A percentile compares a stretch with the other conserved stretches of the same genome.
Conservation (phyloP, 2,329 filamentous ascomycete species). For the Xylaria sp. region DNA sequence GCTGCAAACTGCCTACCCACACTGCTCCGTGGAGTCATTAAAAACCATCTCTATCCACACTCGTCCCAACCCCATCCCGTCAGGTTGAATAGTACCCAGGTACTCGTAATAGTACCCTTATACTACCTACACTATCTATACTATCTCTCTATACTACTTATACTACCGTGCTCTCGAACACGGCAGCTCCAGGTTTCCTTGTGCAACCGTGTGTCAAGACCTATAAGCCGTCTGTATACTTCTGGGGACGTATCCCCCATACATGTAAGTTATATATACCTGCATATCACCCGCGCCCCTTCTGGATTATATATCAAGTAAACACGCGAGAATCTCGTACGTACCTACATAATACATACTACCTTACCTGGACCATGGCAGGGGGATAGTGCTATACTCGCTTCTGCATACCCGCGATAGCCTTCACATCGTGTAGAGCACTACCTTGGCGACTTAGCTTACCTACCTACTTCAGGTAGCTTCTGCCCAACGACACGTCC, state of each 20-base stretch:
- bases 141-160: constrained; percentile 16
- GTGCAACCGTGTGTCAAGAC: constrained; percentile 36
- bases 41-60: constrained; percentile 32
- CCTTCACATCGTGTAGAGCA: constrained; percentile 33
- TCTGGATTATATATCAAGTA: constrained; percentile 33
- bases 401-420: constrained; percentile 36
- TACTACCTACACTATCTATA: constrained; percentile 20
- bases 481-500: constrained; percentile 39
- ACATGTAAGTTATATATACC: constrained; percentile 36
- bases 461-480: constrained; percentile 38
- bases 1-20: constrained; percentile 27
- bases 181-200: constrained; percentile 35
- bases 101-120: constrained; percentile 27
- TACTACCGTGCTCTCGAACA: constrained; percentile 24
- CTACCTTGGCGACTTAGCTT: constrained; percentile 32
- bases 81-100: constrained; percentile 21
- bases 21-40: constrained; percentile 32
- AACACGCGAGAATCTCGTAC: constrained; percentile 35
- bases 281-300: constrained; percentile 32
- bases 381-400: constrained; percentile 32
- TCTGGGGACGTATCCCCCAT: constrained; percentile 24
- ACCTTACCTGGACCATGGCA: constrained; percentile 33
- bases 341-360: constrained; percentile 34
- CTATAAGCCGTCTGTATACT: constrained; percentile 33
- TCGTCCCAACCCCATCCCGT: constrained; percentile 22